Conservation (phyloP, 2,329 filamentous ascomycete genomes). For the Ophiostoma tasmaniense region DNA sequence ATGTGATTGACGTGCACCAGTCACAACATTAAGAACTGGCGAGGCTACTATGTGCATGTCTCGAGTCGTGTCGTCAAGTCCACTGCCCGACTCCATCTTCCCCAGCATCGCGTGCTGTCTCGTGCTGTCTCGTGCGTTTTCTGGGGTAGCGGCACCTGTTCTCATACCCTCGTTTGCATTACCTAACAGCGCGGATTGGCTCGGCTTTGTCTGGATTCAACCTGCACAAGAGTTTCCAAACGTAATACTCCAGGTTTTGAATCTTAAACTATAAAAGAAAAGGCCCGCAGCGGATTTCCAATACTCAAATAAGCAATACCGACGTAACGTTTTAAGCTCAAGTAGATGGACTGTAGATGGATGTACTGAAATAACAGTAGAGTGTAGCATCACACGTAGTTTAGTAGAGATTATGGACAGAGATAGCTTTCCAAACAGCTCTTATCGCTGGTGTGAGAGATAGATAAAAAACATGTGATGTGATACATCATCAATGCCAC, state of each 20-base stretch:
- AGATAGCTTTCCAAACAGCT: neutral
- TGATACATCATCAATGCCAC: neutral
- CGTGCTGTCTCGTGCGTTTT: too few relatives aligned
- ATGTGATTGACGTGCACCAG: too few relatives aligned
- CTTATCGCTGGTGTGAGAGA: neutral
- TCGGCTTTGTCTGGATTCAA: too few relatives aligned
- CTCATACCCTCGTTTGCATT: neutral
- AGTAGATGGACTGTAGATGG: neutral
- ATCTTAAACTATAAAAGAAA: neutral
- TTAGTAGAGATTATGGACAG: too few relatives aligned
- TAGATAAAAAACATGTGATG: neutral
- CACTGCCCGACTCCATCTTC: too few relatives aligned
- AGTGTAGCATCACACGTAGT: neutral
- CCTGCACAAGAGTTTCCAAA: neutral
- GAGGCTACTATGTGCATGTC: too few relatives aligned
- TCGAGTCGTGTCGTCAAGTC: too few relatives aligned
- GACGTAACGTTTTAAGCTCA: conserved; percentile 6
- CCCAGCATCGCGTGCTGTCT: too few relatives aligned
- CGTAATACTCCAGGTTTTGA: neutral
- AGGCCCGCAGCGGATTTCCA: too few relatives aligned
- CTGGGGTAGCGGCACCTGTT: neutral
- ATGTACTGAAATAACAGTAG: too few relatives aligned
- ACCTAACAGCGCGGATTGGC: neutral
- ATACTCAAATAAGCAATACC: neutral
- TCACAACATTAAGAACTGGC: too few relatives aligned